Evolutionary conservation across 2,329 filamentous ascomycete species (phyloP).

Genomic region (Cephalotrichum gorgonifer): DNA sequence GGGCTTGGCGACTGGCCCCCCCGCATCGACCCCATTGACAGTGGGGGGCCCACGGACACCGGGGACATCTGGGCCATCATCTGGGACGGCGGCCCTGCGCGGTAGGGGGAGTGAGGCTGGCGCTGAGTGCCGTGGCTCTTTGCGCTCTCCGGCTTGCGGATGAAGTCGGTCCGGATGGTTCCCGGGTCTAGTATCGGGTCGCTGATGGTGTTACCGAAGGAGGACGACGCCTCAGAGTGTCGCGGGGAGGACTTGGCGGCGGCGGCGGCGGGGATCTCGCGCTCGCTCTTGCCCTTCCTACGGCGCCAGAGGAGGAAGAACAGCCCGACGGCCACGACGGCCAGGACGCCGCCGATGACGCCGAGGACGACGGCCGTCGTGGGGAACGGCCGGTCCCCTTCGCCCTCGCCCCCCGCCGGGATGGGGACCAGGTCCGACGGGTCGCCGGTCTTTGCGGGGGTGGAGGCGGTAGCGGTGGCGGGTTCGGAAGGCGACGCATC

Average conservation of each 20-base stretch:
- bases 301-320: conserved; percentile 25
- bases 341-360: conserved; percentile 33
- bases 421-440: neutral
- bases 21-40: too few species aligned
- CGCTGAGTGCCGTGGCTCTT: too few species aligned
- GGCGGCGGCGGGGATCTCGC: conserved; percentile 1
- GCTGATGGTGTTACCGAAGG: conserved; percentile 38
- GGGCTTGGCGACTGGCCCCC: too few species aligned
- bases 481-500: conserved; percentile 11
- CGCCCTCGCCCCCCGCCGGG: neutral
- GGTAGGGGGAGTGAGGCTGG: neutral
- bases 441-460: conserved; percentile 5
- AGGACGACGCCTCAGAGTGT: conserved; percentile 22
- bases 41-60: too few species aligned
- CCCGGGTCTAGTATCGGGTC: conserved; percentile 39
- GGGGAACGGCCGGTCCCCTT: conserved; percentile 1
- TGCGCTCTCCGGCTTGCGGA: conserved; percentile 24
- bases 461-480: conserved; percentile 11
- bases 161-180: conserved; percentile 41
- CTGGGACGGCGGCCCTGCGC: neutral
- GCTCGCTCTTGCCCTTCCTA: conserved; percentile 1
- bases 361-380: conserved; percentile 33
- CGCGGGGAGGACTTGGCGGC: conserved; percentile 8
- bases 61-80: conserved; percentile 2
- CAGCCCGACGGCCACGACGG: conserved; percentile 19